These are phyloP conservation scores for Marchantia paleacea DNA, from an alignment of 225 moss, liverwort and hornwort species.

Conservation along the genomic window DNA sequence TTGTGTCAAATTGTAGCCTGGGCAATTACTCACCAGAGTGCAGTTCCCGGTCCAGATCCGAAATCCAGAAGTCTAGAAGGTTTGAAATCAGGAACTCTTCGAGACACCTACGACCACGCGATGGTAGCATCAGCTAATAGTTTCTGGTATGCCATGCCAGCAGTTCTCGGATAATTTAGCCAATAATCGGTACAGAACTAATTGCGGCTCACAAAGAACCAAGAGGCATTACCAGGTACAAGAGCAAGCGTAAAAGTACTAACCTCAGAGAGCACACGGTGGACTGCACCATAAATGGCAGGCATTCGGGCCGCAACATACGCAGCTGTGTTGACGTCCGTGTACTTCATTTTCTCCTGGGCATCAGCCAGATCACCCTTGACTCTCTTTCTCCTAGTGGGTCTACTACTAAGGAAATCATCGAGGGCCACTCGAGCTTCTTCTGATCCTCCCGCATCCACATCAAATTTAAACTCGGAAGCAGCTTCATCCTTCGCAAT, in stretches of 20 bases:
- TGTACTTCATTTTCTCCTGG: constrained; percentile 56
- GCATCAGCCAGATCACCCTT: constrained; percentile 31
- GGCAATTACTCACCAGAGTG: constrained; percentile 53
- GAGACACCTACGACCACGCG: constrained; percentile 43
- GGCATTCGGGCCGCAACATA: constrained; percentile 98
- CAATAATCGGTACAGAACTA: background rate
- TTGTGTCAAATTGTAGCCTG: background rate
- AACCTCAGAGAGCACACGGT: constrained; percentile 86
- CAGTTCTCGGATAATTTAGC: background rate
- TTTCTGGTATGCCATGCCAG: background rate
- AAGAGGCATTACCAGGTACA: background rate
- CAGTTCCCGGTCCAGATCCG: constrained; percentile 91
- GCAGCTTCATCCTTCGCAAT: constrained; percentile 14
- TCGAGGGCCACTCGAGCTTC: constrained; percentile 74
- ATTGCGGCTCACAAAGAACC: background rate
- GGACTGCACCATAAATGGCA: constrained; percentile 77
- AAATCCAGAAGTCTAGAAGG: constrained; percentile 73
- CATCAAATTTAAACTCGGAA: constrained; percentile 24
- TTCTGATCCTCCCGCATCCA: constrained; percentile 44
- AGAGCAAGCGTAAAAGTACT: background rate
- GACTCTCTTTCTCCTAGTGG: constrained; percentile 43
- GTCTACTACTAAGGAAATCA: constrained; percentile 55
- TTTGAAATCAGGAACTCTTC: constrained; percentile 66
- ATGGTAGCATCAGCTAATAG: background rate
- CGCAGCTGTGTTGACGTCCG: constrained; percentile 70